Percentiles rank a stretch among this genome's conserved stretches.
Conservation (phyloP, 495 filamentous ascomycete genomes). For the Penicillium taxi region DNA sequence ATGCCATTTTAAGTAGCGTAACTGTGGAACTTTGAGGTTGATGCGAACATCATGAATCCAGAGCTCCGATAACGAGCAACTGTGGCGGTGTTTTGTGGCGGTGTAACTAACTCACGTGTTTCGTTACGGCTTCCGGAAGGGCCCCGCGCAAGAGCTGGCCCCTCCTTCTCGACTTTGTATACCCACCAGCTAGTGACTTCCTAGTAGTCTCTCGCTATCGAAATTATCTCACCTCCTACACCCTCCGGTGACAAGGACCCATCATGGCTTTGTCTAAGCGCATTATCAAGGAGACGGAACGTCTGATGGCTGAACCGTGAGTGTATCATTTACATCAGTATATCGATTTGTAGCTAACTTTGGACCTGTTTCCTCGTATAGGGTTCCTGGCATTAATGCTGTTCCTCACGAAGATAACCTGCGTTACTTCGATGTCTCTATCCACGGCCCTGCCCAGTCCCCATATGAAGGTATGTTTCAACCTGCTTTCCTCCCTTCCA, state of each 20-base stretch:
- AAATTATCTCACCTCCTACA: not conserved
- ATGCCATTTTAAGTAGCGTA: too few relatives aligned
- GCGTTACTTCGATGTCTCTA: slow-evolving; percentile 94
- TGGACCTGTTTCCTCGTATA: slow-evolving; percentile 23
- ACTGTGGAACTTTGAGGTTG: too few relatives aligned
- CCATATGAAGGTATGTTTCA: slow-evolving; percentile 71
- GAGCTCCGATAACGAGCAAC: slow-evolving; percentile 13
- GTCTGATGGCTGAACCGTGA: slow-evolving; percentile 93
- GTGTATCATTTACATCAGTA: slow-evolving; percentile 19
- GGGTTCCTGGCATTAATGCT: slow-evolving; percentile 92
- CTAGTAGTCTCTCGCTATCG: not conserved
- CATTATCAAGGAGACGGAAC: slow-evolving; percentile 97
- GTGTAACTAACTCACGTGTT: slow-evolving; percentile 7
- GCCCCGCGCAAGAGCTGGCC: slow-evolving; percentile 15
- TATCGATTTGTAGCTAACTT: not conserved
- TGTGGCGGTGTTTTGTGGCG: slow-evolving; percentile 9
- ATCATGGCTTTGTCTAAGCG: slow-evolving; percentile 80
- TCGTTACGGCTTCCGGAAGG: slow-evolving; percentile 17
- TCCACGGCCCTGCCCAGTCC: slow-evolving; percentile 88
- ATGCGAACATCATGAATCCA: too few relatives aligned
- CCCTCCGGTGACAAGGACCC: slow-evolving; percentile 11
- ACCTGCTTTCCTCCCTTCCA: too few relatives aligned
- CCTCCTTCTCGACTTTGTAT: slow-evolving; percentile 23
- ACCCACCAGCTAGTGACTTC: slow-evolving; percentile 2
- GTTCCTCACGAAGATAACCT: slow-evolving; percentile 98